phyloP scores from a whole-genome alignment of 768 basidiomycete genomes.

The Obba rivulosa region DNA sequence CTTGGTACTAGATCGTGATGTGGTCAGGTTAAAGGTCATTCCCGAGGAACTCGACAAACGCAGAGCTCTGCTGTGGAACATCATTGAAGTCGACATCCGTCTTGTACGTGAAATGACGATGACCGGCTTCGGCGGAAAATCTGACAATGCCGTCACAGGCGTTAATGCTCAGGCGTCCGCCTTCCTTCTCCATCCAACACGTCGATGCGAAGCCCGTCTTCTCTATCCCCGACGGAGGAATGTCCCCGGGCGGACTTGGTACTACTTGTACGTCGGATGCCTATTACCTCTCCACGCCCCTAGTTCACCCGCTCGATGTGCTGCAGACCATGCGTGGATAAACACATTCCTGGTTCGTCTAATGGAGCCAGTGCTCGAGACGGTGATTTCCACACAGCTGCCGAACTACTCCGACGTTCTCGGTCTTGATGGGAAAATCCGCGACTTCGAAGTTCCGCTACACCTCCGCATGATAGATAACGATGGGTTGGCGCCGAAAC shows the following conservation, averaged over 20 bases:
- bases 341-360: constrained; percentile 59
- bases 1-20: constrained; percentile 53
- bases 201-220: constrained; percentile 51
- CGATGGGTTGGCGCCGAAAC: constrained; percentile 33
- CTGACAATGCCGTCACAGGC: constrained; percentile 34
- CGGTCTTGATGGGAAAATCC: constrained; percentile 46
- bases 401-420: constrained; percentile 48
- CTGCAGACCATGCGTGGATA: constrained; percentile 66
- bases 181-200: constrained; percentile 59
- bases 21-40: constrained; percentile 55
- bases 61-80: constrained; percentile 68
- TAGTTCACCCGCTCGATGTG: constrained; percentile 7
- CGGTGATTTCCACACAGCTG: constrained; percentile 47
- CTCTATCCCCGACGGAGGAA: background rate
- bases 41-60: constrained; percentile 71
- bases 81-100: constrained; percentile 62
- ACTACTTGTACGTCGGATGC: constrained; percentile 4
- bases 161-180: constrained; percentile 65
- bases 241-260: constrained; percentile 1
- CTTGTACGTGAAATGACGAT: constrained; percentile 41
- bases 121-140: background rate
- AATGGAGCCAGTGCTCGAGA: constrained; percentile 57
- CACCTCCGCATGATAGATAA: constrained; percentile 15
- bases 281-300: background rate
- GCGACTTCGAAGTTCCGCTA: constrained; percentile 51